A percentile compares a stretch with the other conserved stretches of the same genome.
phyloP scores from a whole-genome alignment of 2,329 filamentous ascomycete genomes.

The Paecilomyces niveus region DNA sequence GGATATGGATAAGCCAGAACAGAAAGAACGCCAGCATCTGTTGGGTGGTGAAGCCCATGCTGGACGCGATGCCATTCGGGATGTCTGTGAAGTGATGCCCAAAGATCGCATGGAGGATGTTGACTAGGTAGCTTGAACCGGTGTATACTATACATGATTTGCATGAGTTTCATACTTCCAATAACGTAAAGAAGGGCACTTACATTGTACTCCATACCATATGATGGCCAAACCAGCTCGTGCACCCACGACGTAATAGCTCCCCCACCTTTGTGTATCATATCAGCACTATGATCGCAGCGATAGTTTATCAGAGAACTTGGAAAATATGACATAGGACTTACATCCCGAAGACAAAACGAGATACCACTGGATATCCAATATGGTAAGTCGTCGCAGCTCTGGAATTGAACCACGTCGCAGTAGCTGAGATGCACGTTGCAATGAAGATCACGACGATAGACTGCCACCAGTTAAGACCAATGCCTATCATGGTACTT shows the following conservation, averaged over 20 bases:
- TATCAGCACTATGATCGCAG: background rate
- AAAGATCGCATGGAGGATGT: conserved; percentile 23
- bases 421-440: conserved; percentile 35
- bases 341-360: conserved; percentile 36
- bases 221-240: conserved; percentile 35
- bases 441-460: conserved; percentile 40
- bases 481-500: conserved; percentile 35
- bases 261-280: conserved; percentile 15
- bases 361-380: conserved; percentile 33
- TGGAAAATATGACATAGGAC: background rate
- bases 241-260: conserved; percentile 38
- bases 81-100: conserved; percentile 24
- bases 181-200: conserved; percentile 2
- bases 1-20: conserved; percentile 34
- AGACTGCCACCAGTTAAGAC: conserved; percentile 40
- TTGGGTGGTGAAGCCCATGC: conserved; percentile 26
- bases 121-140: conserved; percentile 13
- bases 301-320: background rate
- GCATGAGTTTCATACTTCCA: conserved; percentile 1
- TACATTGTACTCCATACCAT: conserved; percentile 28
- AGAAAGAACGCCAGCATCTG: conserved; percentile 32
- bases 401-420: conserved; percentile 40
- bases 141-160: conserved; percentile 8
- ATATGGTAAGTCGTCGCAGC: conserved; percentile 37
- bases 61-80: conserved; percentile 23